These are phyloP conservation scores for Sphaerulina vaccinii DNA, from an alignment of 2,329 filamentous ascomycete genomes.

Conservation along the genomic window DNA sequence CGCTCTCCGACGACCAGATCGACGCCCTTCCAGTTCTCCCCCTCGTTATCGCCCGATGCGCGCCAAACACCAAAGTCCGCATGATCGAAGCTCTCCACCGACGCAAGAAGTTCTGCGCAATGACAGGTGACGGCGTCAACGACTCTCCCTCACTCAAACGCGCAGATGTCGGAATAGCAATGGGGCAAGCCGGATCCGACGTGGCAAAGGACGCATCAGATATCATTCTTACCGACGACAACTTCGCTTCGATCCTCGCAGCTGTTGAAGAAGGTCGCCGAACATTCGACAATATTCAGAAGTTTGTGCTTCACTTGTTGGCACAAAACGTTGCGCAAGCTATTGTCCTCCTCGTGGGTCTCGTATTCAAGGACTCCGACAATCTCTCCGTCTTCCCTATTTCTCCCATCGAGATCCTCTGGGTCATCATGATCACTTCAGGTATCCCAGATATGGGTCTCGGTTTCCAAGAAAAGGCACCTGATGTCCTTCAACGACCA, in stretches of 20 bases:
- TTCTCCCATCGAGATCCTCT: slow-evolving; percentile 81
- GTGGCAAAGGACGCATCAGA: slow-evolving; percentile 80
- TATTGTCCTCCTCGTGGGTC: slow-evolving; percentile 74
- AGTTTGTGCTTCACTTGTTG: slow-evolving; percentile 89
- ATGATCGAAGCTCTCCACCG: slow-evolving; percentile 88
- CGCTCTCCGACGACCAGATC: slow-evolving; percentile 70
- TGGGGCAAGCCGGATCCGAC: slow-evolving; percentile 80
- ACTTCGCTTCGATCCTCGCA: slow-evolving; percentile 81
- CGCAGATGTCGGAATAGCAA: slow-evolving; percentile 83
- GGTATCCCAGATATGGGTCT: slow-evolving; percentile 83
- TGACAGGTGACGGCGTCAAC: slow-evolving; percentile 88
- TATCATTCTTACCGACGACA: slow-evolving; percentile 85
- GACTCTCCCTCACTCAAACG: slow-evolving; percentile 78
- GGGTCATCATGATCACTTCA: slow-evolving; percentile 90
- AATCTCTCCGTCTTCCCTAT: slow-evolving; percentile 81
- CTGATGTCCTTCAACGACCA: slow-evolving; percentile 75
- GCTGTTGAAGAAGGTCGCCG: slow-evolving; percentile 79
- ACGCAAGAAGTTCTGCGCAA: slow-evolving; percentile 72
- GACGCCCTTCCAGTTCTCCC: slow-evolving; percentile 72
- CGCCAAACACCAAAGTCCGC: slow-evolving; percentile 80
- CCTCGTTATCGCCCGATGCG: slow-evolving; percentile 78
- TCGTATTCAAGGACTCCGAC: slow-evolving; percentile 72
- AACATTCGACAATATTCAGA: slow-evolving; percentile 88
- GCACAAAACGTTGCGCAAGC: slow-evolving; percentile 91
- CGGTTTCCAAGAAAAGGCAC: slow-evolving; percentile 71